Base-by-base conservation (phyloP, 169 alveolate species). In the Plasmodium billcollinsi region DNA sequence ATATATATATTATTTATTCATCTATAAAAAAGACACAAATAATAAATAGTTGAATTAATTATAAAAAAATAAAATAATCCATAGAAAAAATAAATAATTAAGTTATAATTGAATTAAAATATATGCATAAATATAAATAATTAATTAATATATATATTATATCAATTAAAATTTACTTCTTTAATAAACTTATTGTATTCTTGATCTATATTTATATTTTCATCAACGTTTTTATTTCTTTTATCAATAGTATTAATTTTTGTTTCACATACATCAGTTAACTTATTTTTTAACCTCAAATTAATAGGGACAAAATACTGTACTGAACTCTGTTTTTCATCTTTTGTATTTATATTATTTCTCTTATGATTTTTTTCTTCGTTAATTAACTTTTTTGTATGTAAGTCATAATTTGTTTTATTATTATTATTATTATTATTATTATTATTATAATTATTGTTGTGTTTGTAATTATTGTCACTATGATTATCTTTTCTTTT, bases 251-350 rank as follows among this genome's bases (percentile, higher is more conserved):
- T 58, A 50, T 80, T 80, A 80, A 80, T 66, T 61, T 66, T 80
- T 11, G 90, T 80, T 67, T 80, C 90, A 47, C 90, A 80, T 47
- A 43, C 21, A 49, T 80, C 90, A 59, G 26, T 67, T 49, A 80
- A 72, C 70, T 80, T 80, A 62, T 80, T 80, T 62, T 80, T 80
- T 67, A 80, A 50, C 54, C 90, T 66, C 58, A 80, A 80, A 52
- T 80, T 80, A 62, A 80, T 80, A 26, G 90, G 90, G 24, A 80
- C 75, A 49, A 80, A 80, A 67, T 80, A 80, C 50, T 80, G 90
- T 12, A 14, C 52, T 69, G 45, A 47, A 47, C 47, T 47, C 9
- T 24, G 33, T 65, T 65, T 12, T 24, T 65, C 26, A 15, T 33
- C 65, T 47, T 63, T 43, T 61, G 21, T 26, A 70, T 67, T 58